phyloP scores from a whole-genome alignment of 1,139 yeast genomes.

The Citeromyces hawaiiensis region DNA sequence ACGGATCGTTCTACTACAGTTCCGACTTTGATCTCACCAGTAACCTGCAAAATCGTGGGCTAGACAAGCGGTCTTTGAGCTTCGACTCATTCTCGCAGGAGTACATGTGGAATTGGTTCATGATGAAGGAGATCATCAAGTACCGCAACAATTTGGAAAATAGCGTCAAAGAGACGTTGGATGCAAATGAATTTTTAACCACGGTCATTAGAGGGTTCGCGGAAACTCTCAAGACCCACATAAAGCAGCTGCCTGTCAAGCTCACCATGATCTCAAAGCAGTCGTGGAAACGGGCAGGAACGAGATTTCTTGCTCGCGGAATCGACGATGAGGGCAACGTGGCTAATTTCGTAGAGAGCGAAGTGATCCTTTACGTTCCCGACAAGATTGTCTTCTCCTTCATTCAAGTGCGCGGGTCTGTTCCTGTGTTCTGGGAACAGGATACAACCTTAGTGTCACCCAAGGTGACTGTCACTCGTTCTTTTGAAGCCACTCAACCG shows the following conservation, averaged over 20 bases:
- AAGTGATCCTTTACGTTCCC: conserved; percentile 45
- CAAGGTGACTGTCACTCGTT: conserved; percentile 78
- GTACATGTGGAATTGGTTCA: conserved; percentile 93
- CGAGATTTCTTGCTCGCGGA: conserved; percentile 88
- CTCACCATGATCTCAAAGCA: conserved; percentile 83
- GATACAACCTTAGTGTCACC: conserved; percentile 75
- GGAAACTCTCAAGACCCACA: conserved; percentile 43
- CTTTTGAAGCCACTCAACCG: conserved; percentile 86
- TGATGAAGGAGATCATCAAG: conserved; percentile 71
- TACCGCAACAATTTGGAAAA: conserved; percentile 62
- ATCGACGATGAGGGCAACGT: conserved; percentile 92
- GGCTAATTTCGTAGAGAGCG: conserved; percentile 95
- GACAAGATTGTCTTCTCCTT: conserved; percentile 42
- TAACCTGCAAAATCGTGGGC: conserved; percentile 61
- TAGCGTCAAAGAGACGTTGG: conserved; percentile 43
- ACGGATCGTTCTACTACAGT: conserved; percentile 88
- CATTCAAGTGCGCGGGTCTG: conserved; percentile 85
- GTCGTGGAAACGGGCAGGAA: conserved; percentile 94
- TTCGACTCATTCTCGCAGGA: conserved; percentile 58
- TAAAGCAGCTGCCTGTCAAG: conserved; percentile 39
- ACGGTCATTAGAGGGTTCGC: conserved; percentile 95
- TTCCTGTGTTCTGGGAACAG: conserved; percentile 97
- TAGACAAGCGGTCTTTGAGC: conserved; percentile 27
- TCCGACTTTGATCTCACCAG: conserved; percentile 87
- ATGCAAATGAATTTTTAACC: conserved; percentile 69